Evolutionary conservation across 2,329 filamentous ascomycete genomes (phyloP).

Genomic region (Alternaria tenuissima): DNA sequence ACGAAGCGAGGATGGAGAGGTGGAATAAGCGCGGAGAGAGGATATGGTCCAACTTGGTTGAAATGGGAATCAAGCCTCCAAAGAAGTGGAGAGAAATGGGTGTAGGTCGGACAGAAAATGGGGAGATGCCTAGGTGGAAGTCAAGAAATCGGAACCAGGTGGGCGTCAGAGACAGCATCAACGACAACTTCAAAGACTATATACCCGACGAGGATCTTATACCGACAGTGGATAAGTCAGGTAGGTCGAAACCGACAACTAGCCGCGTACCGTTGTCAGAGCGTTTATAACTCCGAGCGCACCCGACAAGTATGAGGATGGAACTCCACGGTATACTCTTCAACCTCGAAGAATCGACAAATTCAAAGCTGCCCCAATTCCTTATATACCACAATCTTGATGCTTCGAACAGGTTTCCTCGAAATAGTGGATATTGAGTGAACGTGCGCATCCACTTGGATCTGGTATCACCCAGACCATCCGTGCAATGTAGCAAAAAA

Average conservation of each 20-base stretch:
- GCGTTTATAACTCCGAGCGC: no score
- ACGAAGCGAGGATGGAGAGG: slow-evolving; percentile 52
- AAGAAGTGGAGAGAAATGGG: slow-evolving; percentile 61
- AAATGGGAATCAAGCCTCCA: slow-evolving; percentile 64
- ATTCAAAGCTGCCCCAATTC: no score
- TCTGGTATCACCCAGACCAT: no score
- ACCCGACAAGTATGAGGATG: no score
- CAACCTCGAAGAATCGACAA: no score
- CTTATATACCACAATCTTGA: no score
- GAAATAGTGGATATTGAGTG: no score
- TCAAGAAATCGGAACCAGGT: slow-evolving; percentile 38
- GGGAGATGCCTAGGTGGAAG: slow-evolving; percentile 47
- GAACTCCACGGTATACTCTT: no score
- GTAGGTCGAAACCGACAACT: neutral
- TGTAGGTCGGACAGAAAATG: slow-evolving; percentile 44
- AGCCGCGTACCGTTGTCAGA: slow-evolving; percentile 8
- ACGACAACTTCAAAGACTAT: slow-evolving; percentile 17
- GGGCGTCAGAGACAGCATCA: slow-evolving; percentile 37
- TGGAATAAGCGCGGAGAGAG: slow-evolving; percentile 60
- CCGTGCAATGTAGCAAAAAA: no score
- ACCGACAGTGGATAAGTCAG: slow-evolving; percentile 37
- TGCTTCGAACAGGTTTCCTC: no score
- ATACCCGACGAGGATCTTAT: slow-evolving; percentile 38
- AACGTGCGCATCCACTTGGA: no score
- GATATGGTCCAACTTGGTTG: slow-evolving; percentile 59